Evolutionary conservation across 495 filamentous ascomycete genomes (phyloP).

Genomic region (Aspergillus affinis): DNA sequence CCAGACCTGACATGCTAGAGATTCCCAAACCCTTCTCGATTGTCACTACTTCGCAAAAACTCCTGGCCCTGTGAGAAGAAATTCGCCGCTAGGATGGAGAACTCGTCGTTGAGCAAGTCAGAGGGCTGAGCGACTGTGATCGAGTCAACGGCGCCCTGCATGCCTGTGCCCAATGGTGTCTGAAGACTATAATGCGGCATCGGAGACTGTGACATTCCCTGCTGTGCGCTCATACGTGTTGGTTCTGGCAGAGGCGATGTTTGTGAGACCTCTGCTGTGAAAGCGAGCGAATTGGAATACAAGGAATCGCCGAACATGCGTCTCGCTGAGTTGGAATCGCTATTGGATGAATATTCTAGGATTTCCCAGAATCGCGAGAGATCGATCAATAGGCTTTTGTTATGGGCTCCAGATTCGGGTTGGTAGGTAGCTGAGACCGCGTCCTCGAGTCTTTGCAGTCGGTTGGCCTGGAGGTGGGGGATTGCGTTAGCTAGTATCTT

Average conservation of each 20-base stretch:
- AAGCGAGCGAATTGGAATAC: constrained; percentile 24
- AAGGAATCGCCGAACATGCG: constrained; percentile 45
- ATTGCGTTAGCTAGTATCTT: not conserved
- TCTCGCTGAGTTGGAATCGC: constrained; percentile 38
- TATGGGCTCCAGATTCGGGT: constrained; percentile 37
- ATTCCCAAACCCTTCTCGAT: constrained; percentile 41
- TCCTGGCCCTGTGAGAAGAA: constrained; percentile 50
- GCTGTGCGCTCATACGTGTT: constrained; percentile 33
- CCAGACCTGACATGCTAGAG: constrained; percentile 20
- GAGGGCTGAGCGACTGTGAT: constrained; percentile 30
- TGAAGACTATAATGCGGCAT: constrained; percentile 18
- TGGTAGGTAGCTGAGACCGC: constrained; percentile 48
- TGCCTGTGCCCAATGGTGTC: constrained; percentile 14
- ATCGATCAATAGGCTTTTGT: constrained; percentile 48
- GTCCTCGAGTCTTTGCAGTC: constrained; percentile 41
- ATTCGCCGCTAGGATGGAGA: constrained; percentile 48
- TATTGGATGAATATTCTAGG: constrained; percentile 49
- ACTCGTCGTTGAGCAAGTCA: constrained; percentile 42
- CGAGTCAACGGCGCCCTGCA: constrained; percentile 24
- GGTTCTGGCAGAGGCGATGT: constrained; percentile 47
- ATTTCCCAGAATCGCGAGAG: constrained; percentile 52
- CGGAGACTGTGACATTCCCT: constrained; percentile 18
- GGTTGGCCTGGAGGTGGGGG: constrained; percentile 33
- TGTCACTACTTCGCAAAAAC: constrained; percentile 39
- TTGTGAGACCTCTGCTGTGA: constrained; percentile 42